These are phyloP conservation scores for Teratosphaeria epicoccoides DNA, from an alignment of 2,329 filamentous ascomycete species.

Conservation along the genomic window DNA sequence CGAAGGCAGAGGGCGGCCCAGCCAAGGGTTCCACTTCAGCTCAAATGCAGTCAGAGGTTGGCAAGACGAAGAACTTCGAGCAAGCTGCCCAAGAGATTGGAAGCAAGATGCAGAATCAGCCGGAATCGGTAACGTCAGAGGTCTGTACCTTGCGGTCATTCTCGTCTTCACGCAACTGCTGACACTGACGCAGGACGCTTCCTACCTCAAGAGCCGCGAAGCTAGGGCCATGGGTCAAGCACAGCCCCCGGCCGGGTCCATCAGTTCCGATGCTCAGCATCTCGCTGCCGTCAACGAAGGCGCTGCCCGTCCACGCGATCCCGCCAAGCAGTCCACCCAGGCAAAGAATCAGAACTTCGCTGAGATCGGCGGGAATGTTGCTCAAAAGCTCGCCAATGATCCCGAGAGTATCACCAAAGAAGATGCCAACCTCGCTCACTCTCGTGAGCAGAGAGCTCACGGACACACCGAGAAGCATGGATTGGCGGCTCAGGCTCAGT, in stretches of 20 bases:
- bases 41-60: constrained; percentile 26
- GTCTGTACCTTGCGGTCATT: neutral
- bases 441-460: constrained; percentile 24
- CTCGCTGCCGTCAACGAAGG: constrained; percentile 26
- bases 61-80: constrained; percentile 20
- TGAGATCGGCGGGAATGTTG: constrained; percentile 20
- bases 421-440: constrained; percentile 23
- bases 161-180: neutral
- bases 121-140: constrained; percentile 26
- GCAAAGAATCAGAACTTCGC: constrained; percentile 26
- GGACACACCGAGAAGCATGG: constrained; percentile 24
- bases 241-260: constrained; percentile 21
- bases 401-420: constrained; percentile 24
- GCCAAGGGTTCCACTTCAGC: constrained; percentile 23
- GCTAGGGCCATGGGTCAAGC: constrained; percentile 23
- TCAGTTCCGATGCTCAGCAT: constrained; percentile 31
- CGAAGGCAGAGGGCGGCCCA: constrained; percentile 24
- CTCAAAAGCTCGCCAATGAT: constrained; percentile 25
- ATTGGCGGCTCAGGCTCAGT: constrained; percentile 25
- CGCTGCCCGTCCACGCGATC: constrained; percentile 9
- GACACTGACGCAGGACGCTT: constrained; percentile 24
- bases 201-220: constrained; percentile 33
- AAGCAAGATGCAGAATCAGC: constrained; percentile 19
- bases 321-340: constrained; percentile 21
- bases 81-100: constrained; percentile 20